Conservation (phyloP, 371 early-diverging fungal species). For the Phascolomyces articulosus region DNA sequence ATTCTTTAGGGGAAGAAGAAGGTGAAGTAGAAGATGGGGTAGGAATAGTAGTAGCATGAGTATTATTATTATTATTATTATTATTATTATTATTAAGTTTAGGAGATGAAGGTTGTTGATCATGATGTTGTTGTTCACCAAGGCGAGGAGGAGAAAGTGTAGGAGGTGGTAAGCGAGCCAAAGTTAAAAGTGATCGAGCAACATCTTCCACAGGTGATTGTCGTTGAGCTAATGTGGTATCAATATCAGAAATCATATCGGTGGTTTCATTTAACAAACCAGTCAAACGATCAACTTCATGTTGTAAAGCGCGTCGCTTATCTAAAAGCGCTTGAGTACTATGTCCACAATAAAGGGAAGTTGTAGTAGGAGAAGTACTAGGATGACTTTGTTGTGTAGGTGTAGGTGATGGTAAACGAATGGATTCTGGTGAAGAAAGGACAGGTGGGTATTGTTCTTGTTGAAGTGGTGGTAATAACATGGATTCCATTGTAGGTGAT, state of each 20-base stretch:
- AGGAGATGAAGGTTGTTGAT: not conserved
- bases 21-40: not conserved
- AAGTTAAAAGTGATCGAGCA: slow-evolving; percentile 13
- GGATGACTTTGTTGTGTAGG: slow-evolving; percentile 1
- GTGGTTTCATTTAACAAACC: slow-evolving; percentile 54
- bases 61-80: not conserved
- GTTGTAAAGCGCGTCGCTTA: slow-evolving; percentile 58
- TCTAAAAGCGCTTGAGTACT: slow-evolving; percentile 49
- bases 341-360: slow-evolving; percentile 15
- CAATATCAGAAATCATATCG: slow-evolving; percentile 52
- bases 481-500: slow-evolving; percentile 4
- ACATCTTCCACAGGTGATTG: slow-evolving; percentile 11
- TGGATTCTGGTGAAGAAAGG: not conserved
- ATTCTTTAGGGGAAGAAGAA: not conserved
- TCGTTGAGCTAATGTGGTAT: slow-evolving; percentile 40
- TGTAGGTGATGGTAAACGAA: slow-evolving; percentile 2
- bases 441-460: slow-evolving; percentile 3
- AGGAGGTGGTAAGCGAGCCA: slow-evolving; percentile 14
- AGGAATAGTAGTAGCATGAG: not conserved
- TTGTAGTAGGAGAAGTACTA: not conserved
- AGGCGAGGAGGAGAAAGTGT: not conserved
- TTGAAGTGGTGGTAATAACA: slow-evolving; percentile 10
- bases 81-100: not conserved
- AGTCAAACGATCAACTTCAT: slow-evolving; percentile 56
- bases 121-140: not conserved